Evolutionary conservation across 345 rosid genomes (phyloP).

Genomic region (Citropsis articulata): DNA sequence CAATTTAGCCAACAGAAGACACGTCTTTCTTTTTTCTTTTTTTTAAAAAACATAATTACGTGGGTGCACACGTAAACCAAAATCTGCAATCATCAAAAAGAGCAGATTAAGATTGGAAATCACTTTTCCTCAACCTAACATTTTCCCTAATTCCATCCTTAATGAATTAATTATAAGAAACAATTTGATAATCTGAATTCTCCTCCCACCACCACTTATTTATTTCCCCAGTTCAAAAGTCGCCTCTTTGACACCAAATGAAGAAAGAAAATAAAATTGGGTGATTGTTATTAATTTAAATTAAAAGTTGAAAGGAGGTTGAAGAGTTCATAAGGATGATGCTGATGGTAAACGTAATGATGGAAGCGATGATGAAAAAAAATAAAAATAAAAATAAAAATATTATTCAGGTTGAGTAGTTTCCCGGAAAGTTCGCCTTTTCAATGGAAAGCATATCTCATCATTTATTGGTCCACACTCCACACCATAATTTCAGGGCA

Average conservation of each 20-base stretch:
- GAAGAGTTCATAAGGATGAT: constrained; percentile 19
- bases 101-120: constrained; percentile 7
- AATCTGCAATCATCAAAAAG: constrained; percentile 38
- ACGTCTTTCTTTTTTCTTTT: constrained; percentile 34
- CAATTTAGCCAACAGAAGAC: constrained; percentile 51
- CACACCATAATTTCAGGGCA: constrained; percentile 54
- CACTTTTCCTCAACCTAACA: not conserved
- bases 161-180: too few species aligned
- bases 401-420: constrained; percentile 19
- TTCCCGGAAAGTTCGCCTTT: constrained; percentile 46
- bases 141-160: not conserved
- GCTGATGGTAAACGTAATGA: constrained; percentile 10
- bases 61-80: constrained; percentile 52
- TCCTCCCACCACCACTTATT: not conserved
- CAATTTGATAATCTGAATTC: not conserved
- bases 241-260: not conserved
- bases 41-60: constrained; percentile 29
- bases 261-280: not conserved
- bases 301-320: constrained; percentile 12
- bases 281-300: too few species aligned
- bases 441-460: constrained; percentile 49
- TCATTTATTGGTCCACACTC: constrained; percentile 57
- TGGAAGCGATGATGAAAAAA: constrained; percentile 17
- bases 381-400: not conserved
- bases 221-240: not conserved